Conservation (phyloP, 345 rosid species). For the Orychophragmus violaceus region DNA sequence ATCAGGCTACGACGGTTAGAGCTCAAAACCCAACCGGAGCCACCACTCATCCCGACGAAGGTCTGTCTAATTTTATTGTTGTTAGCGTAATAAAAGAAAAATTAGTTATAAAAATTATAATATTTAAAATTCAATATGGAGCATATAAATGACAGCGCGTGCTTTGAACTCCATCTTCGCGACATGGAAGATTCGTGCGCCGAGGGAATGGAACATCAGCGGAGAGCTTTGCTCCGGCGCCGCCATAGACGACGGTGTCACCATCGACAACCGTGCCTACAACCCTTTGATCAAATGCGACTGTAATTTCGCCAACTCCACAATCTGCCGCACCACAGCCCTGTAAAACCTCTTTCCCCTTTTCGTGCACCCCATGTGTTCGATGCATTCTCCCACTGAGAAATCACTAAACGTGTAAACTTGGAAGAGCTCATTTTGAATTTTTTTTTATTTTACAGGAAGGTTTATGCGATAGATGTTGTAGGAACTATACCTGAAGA, state of each 20-base stretch:
- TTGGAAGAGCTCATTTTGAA: neutral
- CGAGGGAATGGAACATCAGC: slow-evolving; percentile 40
- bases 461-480: slow-evolving; percentile 21
- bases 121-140: too few species aligned
- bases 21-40: slow-evolving; percentile 23
- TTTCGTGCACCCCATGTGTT: slow-evolving; percentile 11
- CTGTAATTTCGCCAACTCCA: slow-evolving; percentile 32
- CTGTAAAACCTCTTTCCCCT: neutral
- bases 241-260: slow-evolving; percentile 23
- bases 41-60: slow-evolving; percentile 27
- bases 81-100: neutral
- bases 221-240: slow-evolving; percentile 54
- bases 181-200: slow-evolving; percentile 8
- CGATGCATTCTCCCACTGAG: neutral
- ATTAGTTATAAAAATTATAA: too few species aligned
- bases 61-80: neutral
- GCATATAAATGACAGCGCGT: slow-evolving; percentile 21
- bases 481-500: slow-evolving; percentile 25
- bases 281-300: slow-evolving; percentile 53
- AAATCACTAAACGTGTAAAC: neutral
- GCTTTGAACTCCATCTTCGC: slow-evolving; percentile 26
- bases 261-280: neutral
- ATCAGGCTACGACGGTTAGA: too few species aligned
- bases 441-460: slow-evolving; percentile 20
- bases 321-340: slow-evolving; percentile 28